Evolutionary conservation across 129 eudicot genomes (phyloP), one percentile per base, ranked within the genome.

Genomic region (Pittosporum tobira): DNA sequence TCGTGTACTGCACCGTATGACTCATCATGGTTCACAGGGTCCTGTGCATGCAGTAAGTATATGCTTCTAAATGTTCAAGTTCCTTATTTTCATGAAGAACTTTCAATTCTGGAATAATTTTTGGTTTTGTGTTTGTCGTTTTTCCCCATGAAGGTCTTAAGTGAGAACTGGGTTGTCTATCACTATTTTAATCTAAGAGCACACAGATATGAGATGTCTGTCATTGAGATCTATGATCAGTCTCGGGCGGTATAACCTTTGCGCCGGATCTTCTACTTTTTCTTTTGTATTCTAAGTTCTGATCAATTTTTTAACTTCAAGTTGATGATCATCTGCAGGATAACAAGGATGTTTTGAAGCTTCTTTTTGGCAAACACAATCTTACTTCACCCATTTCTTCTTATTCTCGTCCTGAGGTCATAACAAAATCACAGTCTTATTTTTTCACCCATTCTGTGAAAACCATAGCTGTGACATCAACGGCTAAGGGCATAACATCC

Each of bases 111-210:
- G 73, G 5, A 6, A 57, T 40, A 59, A 38, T 34, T 3, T 30
- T 42, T 66, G 15, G 3, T 18, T 59, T 27, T 66, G 5, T 62
- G 5, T 29, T 28, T 40, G n/a, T n/a, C n/a, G n/a, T n/a, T 51
- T 4, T 0, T 54, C 23, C 57, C 28, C 38, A 4, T 80, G 79
- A 63, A 93, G 96, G 99, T 93, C 52, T 80, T 93, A 53, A 87
- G 96, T 69, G 99, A 93, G 79, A 93, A 93, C 71, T 93, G 99
- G 99, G 86, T 93, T 68, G 99, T 93, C 64, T 93, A 93, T 77
- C 99, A 93, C 84, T 93, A 93, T 73, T 93, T 93, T 78, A 93
- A 87, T 69, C 74, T 87, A 61, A 77, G 96, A 70, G 99, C 96
- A 42, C 96, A 93, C 73, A 75, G 94, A 81, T 87, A 87, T 40